Evolutionary conservation across 2,329 filamentous ascomycete species (phyloP).

Genomic region (Diplodia sapinea): DNA sequence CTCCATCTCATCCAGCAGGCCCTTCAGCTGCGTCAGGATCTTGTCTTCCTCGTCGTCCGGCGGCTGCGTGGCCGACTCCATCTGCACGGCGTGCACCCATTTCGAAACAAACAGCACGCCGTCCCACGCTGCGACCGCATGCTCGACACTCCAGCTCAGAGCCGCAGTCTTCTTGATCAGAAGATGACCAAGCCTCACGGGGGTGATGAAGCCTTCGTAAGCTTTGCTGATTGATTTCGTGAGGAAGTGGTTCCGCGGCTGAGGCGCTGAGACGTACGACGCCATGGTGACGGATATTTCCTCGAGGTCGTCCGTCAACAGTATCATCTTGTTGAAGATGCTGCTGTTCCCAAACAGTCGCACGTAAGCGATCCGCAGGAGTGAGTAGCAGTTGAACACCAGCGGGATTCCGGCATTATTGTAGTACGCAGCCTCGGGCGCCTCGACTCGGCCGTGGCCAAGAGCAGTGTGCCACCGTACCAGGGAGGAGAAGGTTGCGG

Average conservation of each 20-base stretch:
- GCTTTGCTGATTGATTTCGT: constrained; percentile 41
- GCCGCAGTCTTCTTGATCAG: constrained; percentile 43
- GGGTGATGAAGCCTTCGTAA: constrained; percentile 39
- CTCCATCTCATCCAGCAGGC: constrained; percentile 38
- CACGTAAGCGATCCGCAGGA: constrained; percentile 44
- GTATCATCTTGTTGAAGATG: constrained; percentile 40
- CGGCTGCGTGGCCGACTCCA: constrained; percentile 33
- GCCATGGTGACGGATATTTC: constrained; percentile 37
- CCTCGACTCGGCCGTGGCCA: constrained; percentile 30
- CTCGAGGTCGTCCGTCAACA: constrained; percentile 40
- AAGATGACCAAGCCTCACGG: constrained; percentile 39
- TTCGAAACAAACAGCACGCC: constrained; percentile 41
- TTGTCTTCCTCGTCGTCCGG: constrained; percentile 37
- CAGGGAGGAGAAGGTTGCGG: constrained; percentile 39
- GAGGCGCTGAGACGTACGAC: constrained; percentile 38
- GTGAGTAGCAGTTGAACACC: constrained; percentile 44
- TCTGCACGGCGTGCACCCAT: constrained; percentile 44
- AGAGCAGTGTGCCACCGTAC: constrained; percentile 38
- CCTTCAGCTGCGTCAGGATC: constrained; percentile 38
- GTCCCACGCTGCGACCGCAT: constrained; percentile 46
- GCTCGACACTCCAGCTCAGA: constrained; percentile 44
- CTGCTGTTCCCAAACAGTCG: constrained; percentile 41
- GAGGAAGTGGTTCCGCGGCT: constrained; percentile 38
- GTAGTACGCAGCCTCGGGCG: constrained; percentile 33
- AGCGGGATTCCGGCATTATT: constrained; percentile 40